phyloP scores from a whole-genome alignment of 2,329 filamentous ascomycete genomes.

The Eutypella sp. region DNA sequence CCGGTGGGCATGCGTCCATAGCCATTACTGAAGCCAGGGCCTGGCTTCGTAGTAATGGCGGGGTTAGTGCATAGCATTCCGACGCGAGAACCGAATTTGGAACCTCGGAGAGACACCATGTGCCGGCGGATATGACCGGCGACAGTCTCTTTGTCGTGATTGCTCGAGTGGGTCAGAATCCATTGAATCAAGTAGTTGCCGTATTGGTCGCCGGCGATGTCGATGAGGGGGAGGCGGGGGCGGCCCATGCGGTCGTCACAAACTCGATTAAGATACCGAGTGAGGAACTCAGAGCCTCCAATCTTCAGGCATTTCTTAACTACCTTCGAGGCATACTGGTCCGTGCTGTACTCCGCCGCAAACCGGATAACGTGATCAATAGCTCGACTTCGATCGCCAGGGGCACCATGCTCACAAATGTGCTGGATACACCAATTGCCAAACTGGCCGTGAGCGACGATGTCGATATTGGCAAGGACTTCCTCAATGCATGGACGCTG shows the following conservation, averaged over 20 bases:
- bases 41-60: constrained; percentile 80
- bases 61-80: constrained; percentile 99
- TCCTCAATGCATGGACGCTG: constrained; percentile 96
- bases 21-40: constrained; percentile 69
- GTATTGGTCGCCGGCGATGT: constrained; percentile 97
- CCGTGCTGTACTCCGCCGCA: constrained; percentile 95
- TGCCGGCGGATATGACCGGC: constrained; percentile 95
- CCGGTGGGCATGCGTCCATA: constrained; percentile 56
- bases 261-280: constrained; percentile 88
- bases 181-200: constrained; percentile 98
- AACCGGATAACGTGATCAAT: constrained; percentile 93
- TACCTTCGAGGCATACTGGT: constrained; percentile 98
- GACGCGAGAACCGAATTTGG: constrained; percentile 96
- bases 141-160: constrained; percentile 88
- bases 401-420: constrained; percentile 92
- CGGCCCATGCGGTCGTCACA: constrained; percentile 87
- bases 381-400: constrained; percentile 85
- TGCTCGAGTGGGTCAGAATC: constrained; percentile 82
- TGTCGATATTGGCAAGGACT: constrained; percentile 89
- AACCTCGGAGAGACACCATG: constrained; percentile 97
- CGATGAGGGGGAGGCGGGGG: constrained; percentile 92
- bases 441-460: constrained; percentile 95
- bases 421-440: constrained; percentile 99
- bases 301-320: constrained; percentile 99
- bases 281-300: constrained; percentile 81